Conservation (phyloP, 2,329 filamentous ascomycete species). For the Diaporthe citri region DNA sequence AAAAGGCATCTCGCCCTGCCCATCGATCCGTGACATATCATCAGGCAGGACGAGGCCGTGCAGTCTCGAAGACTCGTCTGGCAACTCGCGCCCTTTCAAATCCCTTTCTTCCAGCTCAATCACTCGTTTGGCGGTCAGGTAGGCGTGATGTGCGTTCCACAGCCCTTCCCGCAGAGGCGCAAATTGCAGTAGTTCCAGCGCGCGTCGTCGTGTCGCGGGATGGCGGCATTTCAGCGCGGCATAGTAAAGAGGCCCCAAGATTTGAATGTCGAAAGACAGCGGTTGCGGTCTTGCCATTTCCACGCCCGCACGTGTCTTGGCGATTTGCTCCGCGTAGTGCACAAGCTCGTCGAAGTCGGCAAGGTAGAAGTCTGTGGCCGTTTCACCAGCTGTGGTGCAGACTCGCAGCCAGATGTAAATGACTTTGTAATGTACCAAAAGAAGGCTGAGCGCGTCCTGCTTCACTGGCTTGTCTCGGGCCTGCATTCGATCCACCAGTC, state of each 20-base stretch:
- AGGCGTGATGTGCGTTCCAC: slow-evolving; percentile 3
- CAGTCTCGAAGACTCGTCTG: neutral
- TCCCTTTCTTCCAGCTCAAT: slow-evolving; percentile 2
- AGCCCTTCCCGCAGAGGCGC: neutral
- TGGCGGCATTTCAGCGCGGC: slow-evolving; percentile 13
- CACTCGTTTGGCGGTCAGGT: neutral
- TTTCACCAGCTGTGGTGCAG: slow-evolving; percentile 20
- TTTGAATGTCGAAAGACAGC: neutral
- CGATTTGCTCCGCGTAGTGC: neutral
- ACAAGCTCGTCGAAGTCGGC: slow-evolving; percentile 1
- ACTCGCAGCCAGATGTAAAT: slow-evolving; percentile 20
- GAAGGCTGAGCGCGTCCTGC: slow-evolving; percentile 13
- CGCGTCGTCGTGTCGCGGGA: slow-evolving; percentile 1
- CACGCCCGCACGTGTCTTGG: neutral
- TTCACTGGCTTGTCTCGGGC: neutral
- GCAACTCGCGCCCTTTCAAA: neutral
- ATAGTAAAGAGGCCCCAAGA: neutral
- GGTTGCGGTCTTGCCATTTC: neutral
- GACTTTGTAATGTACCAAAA: slow-evolving; percentile 21
- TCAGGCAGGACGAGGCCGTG: neutral
- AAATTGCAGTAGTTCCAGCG: neutral
- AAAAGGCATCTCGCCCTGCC: neutral
- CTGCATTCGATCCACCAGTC: neutral
- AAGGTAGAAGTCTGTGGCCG: neutral
- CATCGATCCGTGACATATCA: neutral